Percentiles rank a stretch among this genome's conserved stretches.
phyloP scores from a whole-genome alignment of 2,329 filamentous ascomycete genomes.

The Beauveria bassiana region DNA sequence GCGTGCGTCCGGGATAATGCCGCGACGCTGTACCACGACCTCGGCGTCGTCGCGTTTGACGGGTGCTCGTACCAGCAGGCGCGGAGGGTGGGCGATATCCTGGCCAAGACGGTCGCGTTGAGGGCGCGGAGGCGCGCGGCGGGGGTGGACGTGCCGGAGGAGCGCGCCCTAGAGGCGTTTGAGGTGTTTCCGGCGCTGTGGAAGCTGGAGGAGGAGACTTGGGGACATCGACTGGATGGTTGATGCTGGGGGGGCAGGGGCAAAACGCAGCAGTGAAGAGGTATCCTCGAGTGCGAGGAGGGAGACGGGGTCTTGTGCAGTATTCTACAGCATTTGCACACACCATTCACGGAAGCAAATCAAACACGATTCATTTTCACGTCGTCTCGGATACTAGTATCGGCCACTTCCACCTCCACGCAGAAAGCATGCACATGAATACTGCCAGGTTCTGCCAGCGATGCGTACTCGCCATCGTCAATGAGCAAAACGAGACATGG shows the following conservation, averaged over 20 bases:
- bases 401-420: no score
- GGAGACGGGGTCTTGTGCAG: no score
- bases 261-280: not conserved
- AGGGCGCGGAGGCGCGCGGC: constrained; percentile 2
- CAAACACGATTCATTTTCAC: no score
- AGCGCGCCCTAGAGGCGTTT: constrained; percentile 34
- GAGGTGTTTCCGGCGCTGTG: constrained; percentile 51
- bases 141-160: not conserved
- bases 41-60: constrained; percentile 24
- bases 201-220: constrained; percentile 61
- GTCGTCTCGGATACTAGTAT: no score
- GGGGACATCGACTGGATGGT: constrained; percentile 58
- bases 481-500: no score
- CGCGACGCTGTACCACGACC: constrained; percentile 22
- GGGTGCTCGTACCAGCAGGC: constrained; percentile 19
- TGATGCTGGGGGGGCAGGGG: constrained; percentile 15
- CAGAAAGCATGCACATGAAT: no score
- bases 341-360: no score
- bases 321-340: no score
- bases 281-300: no score
- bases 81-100: constrained; percentile 16
- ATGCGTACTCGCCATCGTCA: no score
- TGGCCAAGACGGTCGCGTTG: constrained; percentile 17
- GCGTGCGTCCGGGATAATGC: not conserved
- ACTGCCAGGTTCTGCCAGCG: no score